Base-by-base conservation (phyloP, 805 yeast genomes). In the Ascoidea asiatica region DNA sequence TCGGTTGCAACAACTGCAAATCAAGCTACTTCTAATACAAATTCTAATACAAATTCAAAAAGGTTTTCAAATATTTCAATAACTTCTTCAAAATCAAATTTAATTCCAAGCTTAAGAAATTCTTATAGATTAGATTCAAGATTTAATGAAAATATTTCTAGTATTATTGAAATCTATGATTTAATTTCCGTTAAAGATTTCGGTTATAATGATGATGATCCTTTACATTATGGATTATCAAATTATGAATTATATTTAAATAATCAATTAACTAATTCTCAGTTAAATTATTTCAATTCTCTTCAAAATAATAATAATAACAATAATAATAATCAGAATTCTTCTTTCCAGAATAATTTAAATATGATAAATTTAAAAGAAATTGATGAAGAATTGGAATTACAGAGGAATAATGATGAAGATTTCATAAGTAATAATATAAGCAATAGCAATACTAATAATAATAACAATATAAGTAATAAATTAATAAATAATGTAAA, bases 141-240 rank as follows among this genome's bases (percentile, higher is more conserved):
- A 29, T 29, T 29, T 15, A 29, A 29, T 15, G 35, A 43, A 19
- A 52, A 47, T 23, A 43, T 48, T 37, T 42, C 46, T 38, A 37
- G 44, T 17, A 45, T 46, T 20, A 41, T 50, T 40, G 49, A 53
- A 18, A 65, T 66, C 2, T 60, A 56, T 39, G 50, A 49, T 18
- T 22, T 44, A 35, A 66, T 79, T 33, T 70, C 77, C 1, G 76
- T 86, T 18, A 77, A 79, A 49, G 97, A 90, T 61, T 90, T 76
- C 65, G 97, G 89, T 21, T 89, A 90, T 56, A 75, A 76, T 5
- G 69, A 65, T 15, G 61, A 69, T 22, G 79, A 85, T 50, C 89
- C 92, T 1, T 64, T 85, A 43, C 82, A 84, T 59, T 74, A 73
- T 50, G 95, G 94, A 0, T 70, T 66, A 23, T 57, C 60, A 21